phyloP scores from a whole-genome alignment of 768 basidiomycete species.

The Dioszegia crocea region DNA sequence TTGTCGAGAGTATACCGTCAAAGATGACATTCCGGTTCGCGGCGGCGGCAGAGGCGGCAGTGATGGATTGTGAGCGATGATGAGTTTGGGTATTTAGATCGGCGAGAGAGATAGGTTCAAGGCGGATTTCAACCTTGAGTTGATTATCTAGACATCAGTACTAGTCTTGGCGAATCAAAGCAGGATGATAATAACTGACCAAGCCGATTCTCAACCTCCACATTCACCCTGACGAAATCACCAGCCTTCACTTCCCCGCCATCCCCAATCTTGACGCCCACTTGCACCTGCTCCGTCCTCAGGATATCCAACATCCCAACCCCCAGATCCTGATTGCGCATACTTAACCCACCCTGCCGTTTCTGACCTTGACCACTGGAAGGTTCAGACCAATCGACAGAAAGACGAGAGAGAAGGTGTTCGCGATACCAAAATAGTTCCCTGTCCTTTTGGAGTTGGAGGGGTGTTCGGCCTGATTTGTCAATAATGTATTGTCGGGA shows the following conservation, averaged over 20 bases:
- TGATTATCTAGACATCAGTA: not conserved
- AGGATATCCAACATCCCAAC: slow-evolving; percentile 73
- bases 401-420: slow-evolving; percentile 66
- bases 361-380: slow-evolving; percentile 56
- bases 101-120: slow-evolving; percentile 17
- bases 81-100: not conserved
- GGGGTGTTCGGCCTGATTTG: slow-evolving; percentile 61
- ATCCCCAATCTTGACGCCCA: slow-evolving; percentile 53
- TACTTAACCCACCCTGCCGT: slow-evolving; percentile 69
- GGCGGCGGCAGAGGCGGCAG: not conserved
- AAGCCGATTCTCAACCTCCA: slow-evolving; percentile 29
- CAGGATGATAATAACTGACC: slow-evolving; percentile 21
- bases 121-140: slow-evolving; percentile 12
- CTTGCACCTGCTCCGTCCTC: slow-evolving; percentile 62
- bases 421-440: slow-evolving; percentile 97
- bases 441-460: slow-evolving; percentile 63
- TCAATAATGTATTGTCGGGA: slow-evolving; percentile 84
- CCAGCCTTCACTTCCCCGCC: slow-evolving; percentile 12
- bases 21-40: slow-evolving; percentile 31
- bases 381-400: slow-evolving; percentile 76
- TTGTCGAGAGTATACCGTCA: slow-evolving; percentile 23
- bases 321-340: slow-evolving; percentile 74
- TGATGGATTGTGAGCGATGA: not conserved
- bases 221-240: slow-evolving; percentile 35
- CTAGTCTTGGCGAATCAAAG: not conserved